A percentile compares a stretch with the other conserved stretches of the same genome.
These are phyloP conservation scores for Ophiorrhiza pumila DNA, from an alignment of 257 asterid species.

Conservation along the genomic window DNA sequence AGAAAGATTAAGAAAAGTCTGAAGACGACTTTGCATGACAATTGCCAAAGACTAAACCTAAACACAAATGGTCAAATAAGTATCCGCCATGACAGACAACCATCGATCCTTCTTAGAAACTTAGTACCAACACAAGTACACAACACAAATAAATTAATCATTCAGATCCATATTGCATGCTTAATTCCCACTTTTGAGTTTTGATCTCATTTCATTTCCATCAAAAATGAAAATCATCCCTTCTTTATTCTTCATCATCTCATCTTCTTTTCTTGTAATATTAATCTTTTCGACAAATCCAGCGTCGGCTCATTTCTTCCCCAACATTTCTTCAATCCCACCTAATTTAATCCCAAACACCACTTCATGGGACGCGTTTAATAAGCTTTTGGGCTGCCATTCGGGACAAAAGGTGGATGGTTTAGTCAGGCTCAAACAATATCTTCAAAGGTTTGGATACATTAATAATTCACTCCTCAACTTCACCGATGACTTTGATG, in stretches of 20 bases:
- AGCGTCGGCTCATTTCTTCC: constrained; percentile 54
- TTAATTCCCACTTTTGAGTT: too few species aligned
- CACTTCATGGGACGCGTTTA: constrained; percentile 58
- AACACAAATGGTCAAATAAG: too few species aligned
- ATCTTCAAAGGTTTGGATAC: constrained; percentile 69
- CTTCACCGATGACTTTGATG: constrained; percentile 69
- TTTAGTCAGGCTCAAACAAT: constrained; percentile 47
- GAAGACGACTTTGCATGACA: background rate
- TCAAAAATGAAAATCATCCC: constrained; percentile 3
- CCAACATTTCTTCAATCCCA: constrained; percentile 55
- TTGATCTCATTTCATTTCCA: background rate
- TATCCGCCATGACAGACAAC: too few species aligned
- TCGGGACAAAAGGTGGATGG: constrained; percentile 49
- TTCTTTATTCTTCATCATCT: background rate
- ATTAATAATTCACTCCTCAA: constrained; percentile 33
- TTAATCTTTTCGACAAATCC: constrained; percentile 16
- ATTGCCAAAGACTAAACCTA: background rate
- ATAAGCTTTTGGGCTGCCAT: constrained; percentile 46
- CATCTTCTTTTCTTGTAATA: background rate
- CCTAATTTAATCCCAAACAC: constrained; percentile 35
- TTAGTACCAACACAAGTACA: background rate
- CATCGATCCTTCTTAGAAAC: constrained; percentile 15
- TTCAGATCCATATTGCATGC: background rate
- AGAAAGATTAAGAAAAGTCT: background rate
- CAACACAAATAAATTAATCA: background rate